phyloP scores from a whole-genome alignment of 768 basidiomycete species.

The Coprinopsis strossmayeri region DNA sequence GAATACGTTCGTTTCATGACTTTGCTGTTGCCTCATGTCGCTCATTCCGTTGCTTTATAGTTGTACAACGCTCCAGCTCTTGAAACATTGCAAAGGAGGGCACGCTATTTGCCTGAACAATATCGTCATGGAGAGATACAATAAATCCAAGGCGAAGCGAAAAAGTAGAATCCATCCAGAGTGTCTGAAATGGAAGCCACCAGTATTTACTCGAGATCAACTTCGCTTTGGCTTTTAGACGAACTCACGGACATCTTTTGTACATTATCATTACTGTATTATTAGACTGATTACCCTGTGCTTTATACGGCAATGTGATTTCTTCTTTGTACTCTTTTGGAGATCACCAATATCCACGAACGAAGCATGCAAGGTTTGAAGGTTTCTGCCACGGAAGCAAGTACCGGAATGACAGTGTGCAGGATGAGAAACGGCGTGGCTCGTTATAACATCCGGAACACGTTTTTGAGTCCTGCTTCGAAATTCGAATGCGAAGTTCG shows the following conservation, averaged over 20 bases:
- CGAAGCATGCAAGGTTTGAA: too few relatives aligned
- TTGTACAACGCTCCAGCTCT: constrained; percentile 88
- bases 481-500: too few relatives aligned
- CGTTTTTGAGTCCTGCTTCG: too few relatives aligned
- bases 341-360: too few relatives aligned
- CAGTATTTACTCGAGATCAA: constrained; percentile 86
- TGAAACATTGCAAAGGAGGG: constrained; percentile 94
- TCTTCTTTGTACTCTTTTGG: too few relatives aligned
- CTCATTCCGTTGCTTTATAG: constrained; percentile 32
- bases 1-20: constrained; percentile 82
- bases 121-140: constrained; percentile 84
- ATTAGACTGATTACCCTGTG: constrained; percentile 1
- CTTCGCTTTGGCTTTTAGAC: constrained; percentile 65
- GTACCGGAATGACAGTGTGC: too few relatives aligned
- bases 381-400: too few relatives aligned
- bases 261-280: constrained; percentile 15
- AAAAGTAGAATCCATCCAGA: constrained; percentile 75
- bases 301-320: too few relatives aligned
- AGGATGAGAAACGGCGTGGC: too few relatives aligned
- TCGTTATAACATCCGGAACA: too few relatives aligned
- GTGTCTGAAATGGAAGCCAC: constrained; percentile 89
- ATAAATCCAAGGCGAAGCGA: constrained; percentile 75
- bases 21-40: constrained; percentile 2
- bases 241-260: constrained; percentile 4
- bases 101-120: constrained; percentile 92